These are phyloP conservation scores for Cladosporium sp. DNA, from an alignment of 2,329 filamentous ascomycete species.

Conservation along the genomic window DNA sequence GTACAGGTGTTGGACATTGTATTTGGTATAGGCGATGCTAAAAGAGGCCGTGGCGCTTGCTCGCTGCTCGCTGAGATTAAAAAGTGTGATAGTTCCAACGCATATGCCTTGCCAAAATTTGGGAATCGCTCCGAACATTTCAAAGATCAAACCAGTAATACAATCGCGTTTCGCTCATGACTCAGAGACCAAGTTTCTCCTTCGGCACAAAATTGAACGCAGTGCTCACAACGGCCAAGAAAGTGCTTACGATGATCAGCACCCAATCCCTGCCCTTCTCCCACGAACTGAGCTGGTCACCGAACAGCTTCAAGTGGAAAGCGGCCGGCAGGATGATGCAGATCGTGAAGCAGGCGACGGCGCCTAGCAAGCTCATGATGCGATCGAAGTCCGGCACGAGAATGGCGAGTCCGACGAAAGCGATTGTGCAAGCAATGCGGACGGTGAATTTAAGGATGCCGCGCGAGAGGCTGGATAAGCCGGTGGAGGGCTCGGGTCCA, in stretches of 20 bases:
- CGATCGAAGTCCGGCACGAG: slow-evolving; percentile 74
- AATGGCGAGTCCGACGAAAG: slow-evolving; percentile 70
- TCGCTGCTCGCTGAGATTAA: too few species aligned
- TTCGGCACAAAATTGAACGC: slow-evolving; percentile 84
- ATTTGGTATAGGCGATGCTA: too few species aligned
- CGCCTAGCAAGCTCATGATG: slow-evolving; percentile 87
- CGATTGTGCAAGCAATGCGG: slow-evolving; percentile 59
- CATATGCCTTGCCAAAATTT: neutral
- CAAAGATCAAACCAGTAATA: neutral
- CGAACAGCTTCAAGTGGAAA: slow-evolving; percentile 88
- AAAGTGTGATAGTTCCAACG: neutral
- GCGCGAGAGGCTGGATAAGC: slow-evolving; percentile 52
- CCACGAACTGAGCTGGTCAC: slow-evolving; percentile 55
- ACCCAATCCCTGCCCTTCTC: slow-evolving; percentile 64
- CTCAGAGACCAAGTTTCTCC: slow-evolving; percentile 52
- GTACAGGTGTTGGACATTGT: too few species aligned
- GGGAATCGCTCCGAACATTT: neutral
- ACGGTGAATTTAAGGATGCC: slow-evolving; percentile 55
- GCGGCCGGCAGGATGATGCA: slow-evolving; percentile 84
- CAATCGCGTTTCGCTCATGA: neutral
- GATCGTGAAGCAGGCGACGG: slow-evolving; percentile 85
- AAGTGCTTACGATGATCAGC: slow-evolving; percentile 62
- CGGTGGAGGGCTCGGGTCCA: slow-evolving; percentile 41
- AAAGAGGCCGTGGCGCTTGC: too few species aligned
- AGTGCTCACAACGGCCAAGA: slow-evolving; percentile 71